Evolutionary conservation across 139 green algal species (phyloP).

Genomic region (Coelastrella sp.): DNA sequence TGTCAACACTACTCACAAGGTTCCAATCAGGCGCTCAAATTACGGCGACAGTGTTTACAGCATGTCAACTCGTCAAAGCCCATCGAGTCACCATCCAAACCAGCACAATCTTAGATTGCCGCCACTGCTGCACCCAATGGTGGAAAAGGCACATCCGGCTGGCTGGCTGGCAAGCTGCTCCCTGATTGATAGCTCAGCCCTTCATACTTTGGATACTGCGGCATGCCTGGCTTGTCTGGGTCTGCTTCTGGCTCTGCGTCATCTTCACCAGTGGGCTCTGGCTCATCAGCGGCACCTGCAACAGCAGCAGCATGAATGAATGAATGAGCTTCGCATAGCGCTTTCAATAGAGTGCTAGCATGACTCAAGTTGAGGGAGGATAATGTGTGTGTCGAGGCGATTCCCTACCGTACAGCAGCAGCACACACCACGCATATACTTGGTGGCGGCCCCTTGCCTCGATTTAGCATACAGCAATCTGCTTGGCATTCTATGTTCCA

Average conservation of each 20-base stretch:
- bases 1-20: neutral
- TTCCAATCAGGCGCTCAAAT: neutral
- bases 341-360: no score
- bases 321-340: neutral
- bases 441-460: no score
- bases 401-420: no score
- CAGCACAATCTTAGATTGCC: neutral
- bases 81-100: no score
- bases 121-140: slow-evolving; percentile 34
- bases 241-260: slow-evolving; percentile 13
- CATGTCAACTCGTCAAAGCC: no score
- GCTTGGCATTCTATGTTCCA: no score
- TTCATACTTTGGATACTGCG: slow-evolving; percentile 73
- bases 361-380: no score
- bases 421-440: no score
- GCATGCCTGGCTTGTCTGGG: slow-evolving; percentile 63
- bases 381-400: no score
- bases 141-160: slow-evolving; percentile 60
- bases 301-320: neutral
- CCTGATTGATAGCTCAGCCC: slow-evolving; percentile 61
- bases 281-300: slow-evolving; percentile 39
- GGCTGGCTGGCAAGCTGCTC: slow-evolving; percentile 40
- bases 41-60: neutral
- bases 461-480: no score
- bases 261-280: slow-evolving; percentile 14